A percentile compares a stretch with the other conserved stretches of the same genome.
Evolutionary conservation across 1,284 basidiomycete genomes (phyloP).

Genomic region (Mycosarcoma maydis): DNA sequence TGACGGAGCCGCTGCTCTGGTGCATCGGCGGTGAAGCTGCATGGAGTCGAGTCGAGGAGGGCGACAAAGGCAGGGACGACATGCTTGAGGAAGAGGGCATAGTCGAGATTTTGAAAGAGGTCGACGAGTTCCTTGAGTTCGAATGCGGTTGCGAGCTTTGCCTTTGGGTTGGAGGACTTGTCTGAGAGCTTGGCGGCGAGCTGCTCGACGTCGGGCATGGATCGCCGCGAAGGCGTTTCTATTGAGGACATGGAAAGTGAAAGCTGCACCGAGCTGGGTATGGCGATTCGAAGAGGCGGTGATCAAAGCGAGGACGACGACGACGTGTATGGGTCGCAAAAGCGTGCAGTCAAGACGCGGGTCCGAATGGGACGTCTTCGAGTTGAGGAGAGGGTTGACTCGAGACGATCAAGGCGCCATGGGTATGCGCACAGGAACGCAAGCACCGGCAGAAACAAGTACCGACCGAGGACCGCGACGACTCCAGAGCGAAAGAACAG

Average conservation of each 20-base stretch:
- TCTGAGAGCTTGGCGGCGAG: conserved; percentile 42
- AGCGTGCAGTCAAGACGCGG: no score
- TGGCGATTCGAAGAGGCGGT: not conserved
- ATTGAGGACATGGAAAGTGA: conserved; percentile 27
- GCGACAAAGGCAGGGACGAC: conserved; percentile 81
- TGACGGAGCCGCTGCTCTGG: conserved; percentile 78
- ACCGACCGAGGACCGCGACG: no score
- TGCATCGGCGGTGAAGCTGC: conserved; percentile 80
- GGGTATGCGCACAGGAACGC: no score
- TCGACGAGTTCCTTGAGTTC: conserved; percentile 64
- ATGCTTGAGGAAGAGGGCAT: conserved; percentile 73
- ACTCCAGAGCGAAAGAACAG: no score
- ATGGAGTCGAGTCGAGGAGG: conserved; percentile 79
- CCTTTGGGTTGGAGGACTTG: conserved; percentile 45
- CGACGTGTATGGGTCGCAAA: no score
- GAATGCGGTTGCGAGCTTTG: conserved; percentile 48
- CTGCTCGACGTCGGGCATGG: conserved; percentile 44
- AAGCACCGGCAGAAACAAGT: no score
- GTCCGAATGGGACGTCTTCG: no score
- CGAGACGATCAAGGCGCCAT: not conserved
- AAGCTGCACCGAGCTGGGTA: no score
- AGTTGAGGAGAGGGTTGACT: not conserved
- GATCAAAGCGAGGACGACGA: no score
- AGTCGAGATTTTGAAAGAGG: conserved; percentile 71
- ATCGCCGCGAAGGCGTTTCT: conserved; percentile 37